phyloP scores from a whole-genome alignment of 306 rosid species.

The Mimosa bimucronata region DNA sequence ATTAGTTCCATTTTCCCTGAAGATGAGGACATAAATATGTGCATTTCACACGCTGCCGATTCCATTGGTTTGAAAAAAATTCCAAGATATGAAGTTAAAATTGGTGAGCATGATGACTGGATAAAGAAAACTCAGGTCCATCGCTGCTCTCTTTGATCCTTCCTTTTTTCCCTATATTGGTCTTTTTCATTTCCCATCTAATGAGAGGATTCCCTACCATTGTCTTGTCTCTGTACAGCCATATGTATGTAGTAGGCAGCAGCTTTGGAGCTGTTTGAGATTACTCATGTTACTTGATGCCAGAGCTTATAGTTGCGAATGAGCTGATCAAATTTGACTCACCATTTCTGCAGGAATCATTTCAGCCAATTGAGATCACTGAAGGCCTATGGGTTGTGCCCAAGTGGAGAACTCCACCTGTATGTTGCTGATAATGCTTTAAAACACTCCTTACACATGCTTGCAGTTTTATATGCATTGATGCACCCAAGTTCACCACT shows the following conservation, averaged over 20 bases:
- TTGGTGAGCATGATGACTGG: conserved; percentile 76
- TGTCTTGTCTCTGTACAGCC: not conserved
- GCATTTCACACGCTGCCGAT: conserved; percentile 74
- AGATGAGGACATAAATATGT: conserved; percentile 56
- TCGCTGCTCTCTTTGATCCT: conserved; percentile 33
- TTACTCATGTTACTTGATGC: conserved; percentile 24
- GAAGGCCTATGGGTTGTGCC: conserved; percentile 91
- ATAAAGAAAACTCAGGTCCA: conserved; percentile 71
- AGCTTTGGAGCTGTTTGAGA: conserved; percentile 9
- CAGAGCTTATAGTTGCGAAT: conserved; percentile 18
- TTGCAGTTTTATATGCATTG: not conserved
- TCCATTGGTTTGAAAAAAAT: conserved; percentile 83
- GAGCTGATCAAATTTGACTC: conserved; percentile 22
- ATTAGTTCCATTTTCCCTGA: conserved; percentile 69
- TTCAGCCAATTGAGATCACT: conserved; percentile 65
- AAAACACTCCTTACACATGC: not conserved
- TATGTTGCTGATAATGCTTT: conserved; percentile 39
- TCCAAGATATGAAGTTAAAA: conserved; percentile 65
- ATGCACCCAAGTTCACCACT: conserved; percentile 1
- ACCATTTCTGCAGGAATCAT: conserved; percentile 65
- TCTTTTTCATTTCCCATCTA: conserved; percentile 1
- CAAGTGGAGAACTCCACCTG: conserved; percentile 77
- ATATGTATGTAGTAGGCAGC: not conserved
- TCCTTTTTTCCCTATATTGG: not conserved
- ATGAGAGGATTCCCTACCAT: not conserved